Percentiles rank a stretch among this genome's conserved stretches.
Conservation (phyloP, 1,139 yeast genomes). For the Geotrichum candidum region DNA sequence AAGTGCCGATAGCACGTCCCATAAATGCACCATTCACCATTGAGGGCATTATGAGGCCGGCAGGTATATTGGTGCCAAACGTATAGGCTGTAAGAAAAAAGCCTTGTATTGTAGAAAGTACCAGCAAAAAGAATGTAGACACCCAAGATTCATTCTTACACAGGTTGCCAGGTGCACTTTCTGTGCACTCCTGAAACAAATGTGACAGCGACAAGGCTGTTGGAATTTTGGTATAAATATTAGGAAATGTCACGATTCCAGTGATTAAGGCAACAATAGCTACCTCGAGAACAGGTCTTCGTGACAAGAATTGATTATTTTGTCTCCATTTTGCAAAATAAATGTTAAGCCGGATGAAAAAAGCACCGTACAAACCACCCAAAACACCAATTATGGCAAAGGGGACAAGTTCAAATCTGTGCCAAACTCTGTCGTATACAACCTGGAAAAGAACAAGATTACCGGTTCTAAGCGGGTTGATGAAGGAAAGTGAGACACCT, state of each 20-base stretch:
- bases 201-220: constrained; percentile 50
- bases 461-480: constrained; percentile 54
- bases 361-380: constrained; percentile 64
- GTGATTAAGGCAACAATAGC: constrained; percentile 46
- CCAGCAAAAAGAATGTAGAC: constrained; percentile 33
- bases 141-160: constrained; percentile 35
- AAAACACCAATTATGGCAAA: constrained; percentile 58
- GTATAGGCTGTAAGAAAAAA: constrained; percentile 55
- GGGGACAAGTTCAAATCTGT: constrained; percentile 61
- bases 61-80: constrained; percentile 63
- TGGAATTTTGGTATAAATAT: constrained; percentile 50
- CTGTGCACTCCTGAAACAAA: constrained; percentile 57
- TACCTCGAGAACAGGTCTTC: constrained; percentile 43
- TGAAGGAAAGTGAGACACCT: constrained; percentile 56
- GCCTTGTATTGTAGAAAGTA: constrained; percentile 48
- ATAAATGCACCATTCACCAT: constrained; percentile 63
- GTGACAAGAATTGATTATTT: constrained; percentile 18
- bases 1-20: constrained; percentile 63
- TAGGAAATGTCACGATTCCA: constrained; percentile 50
- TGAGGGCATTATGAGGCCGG: constrained; percentile 71
- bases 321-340: constrained; percentile 39
- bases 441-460: constrained; percentile 60
- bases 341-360: constrained; percentile 48
- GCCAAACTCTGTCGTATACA: constrained; percentile 67
- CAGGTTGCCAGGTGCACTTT: constrained; percentile 30